Base-by-base conservation (phyloP, 2,329 filamentous ascomycete species). In the Ceratocystis variospora region DNA sequence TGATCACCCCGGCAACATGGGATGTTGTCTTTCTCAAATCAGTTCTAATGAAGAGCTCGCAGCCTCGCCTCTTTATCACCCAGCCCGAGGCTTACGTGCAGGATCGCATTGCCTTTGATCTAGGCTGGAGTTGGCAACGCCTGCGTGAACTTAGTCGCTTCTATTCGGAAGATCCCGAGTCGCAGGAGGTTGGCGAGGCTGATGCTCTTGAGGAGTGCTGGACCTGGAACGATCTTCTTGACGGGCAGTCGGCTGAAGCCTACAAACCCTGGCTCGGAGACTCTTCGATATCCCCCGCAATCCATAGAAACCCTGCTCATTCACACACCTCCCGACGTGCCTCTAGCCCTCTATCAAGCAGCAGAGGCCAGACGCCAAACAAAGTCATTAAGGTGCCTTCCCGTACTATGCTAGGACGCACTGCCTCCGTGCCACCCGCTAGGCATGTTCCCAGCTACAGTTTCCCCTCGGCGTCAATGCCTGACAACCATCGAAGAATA, bases 51-150 rank as follows among this genome's bases (percentile, higher is more conserved):
- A 84, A 86, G 71, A 81, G 84, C 37, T 80, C 82, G 8, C 80
- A 82, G 69, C 84, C 85, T 68, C 81, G 88, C 7, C 80, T 93
- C 12, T 93, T 88, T 74, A 80, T 92, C 67, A 93, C 89, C 0
- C 87, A 89, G 67, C 83, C 86, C 2, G 85, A 88, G 70, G 86
- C 87, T 0, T 93, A 93, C 70, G 76, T 89, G 1, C 89, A 93
- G 71, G 82, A 85, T 68, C 73, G 76, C 15, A 75, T 79, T 41
- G 78, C 81, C 4, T 80, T 81, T 46, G 78, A 81, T 55, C 72
- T 77, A 8, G 79, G 79, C 4, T 91, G 87, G 87, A 85, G 83
- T 1, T 93, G 89, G 89, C 84, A 85, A 70, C 81, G 80, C 59
- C 74, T 92, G 8, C 82, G 84, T 44, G 80, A 85, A 70, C 76